A percentile compares a stretch with the other conserved stretches of the same genome.
These are phyloP conservation scores for Solanum tarapatanum DNA, from an alignment of 257 asterid species.

Conservation along the genomic window DNA sequence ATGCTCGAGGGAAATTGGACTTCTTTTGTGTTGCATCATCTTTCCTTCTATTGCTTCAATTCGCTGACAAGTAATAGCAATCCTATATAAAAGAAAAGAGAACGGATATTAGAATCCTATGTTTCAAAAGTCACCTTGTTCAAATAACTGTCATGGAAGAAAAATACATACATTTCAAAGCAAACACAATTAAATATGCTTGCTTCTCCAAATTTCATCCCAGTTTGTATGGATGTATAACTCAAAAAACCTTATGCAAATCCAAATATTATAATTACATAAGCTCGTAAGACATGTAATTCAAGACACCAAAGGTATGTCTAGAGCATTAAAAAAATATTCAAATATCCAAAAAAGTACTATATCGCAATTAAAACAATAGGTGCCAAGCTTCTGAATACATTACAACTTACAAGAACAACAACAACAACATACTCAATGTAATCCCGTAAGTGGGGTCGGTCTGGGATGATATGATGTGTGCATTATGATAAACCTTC, in stretches of 20 bases:
- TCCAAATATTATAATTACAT: neutral
- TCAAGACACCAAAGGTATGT: neutral
- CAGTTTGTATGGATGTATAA: neutral
- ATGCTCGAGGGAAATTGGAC: conserved; percentile 48
- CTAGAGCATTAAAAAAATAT: neutral
- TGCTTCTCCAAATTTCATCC: neutral
- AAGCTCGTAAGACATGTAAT: neutral
- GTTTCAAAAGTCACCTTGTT: neutral
- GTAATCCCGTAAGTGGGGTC: neutral
- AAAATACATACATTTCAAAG: neutral
- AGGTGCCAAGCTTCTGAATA: neutral
- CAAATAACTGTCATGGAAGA: neutral
- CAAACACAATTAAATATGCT: neutral
- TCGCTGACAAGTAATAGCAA: conserved; percentile 5
- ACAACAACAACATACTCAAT: neutral
- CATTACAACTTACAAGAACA: neutral
- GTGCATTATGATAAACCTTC: neutral
- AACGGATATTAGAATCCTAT: neutral
- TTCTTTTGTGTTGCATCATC: conserved; percentile 84
- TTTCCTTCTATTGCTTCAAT: conserved; percentile 14
- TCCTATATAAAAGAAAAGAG: neutral
- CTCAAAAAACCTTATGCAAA: neutral
- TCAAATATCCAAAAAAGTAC: neutral
- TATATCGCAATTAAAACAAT: neutral
- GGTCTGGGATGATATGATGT: neutral